Evolutionary conservation across 1,139 yeast genomes (phyloP), one percentile per base, ranked within the genome.

Genomic region (Hansenula sp.): DNA sequence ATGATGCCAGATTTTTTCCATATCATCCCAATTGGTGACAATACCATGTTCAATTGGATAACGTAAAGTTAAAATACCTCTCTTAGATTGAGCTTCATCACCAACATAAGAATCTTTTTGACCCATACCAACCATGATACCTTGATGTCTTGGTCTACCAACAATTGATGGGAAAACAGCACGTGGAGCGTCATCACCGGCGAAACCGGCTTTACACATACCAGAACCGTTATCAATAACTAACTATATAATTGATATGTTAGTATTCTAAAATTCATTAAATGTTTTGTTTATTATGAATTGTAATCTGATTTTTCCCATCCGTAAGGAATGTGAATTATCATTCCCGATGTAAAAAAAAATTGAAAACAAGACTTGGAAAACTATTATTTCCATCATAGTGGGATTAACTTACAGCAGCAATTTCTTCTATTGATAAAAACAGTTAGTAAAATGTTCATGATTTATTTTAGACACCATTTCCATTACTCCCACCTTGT

Each of bases 161-260:
- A 93, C 99, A 69, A 93, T 93, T 55, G 99, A 93, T 67, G 99
- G 99, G 91, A 93, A 93, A 64, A 93, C 99, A 65, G 99, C 99
- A 76, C 97, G 88, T 71, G 99, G 99, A 58, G 99, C 98, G 77
- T 93, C 99, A 71, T 93, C 99, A 79, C 99, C 99, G 82, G 99
- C 99, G 73, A 91, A 93, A 78, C 99, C 99, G 94, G 98, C 98
- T 74, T 93, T 93, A 84, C 98, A 93, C 98, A 93, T 93, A 84
- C 99, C 99, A 70, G 99, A 93, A 80, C 99, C 99, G 78, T 93
- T 93, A 74, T 93, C 99, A 76, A 93, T 93, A 79, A 93, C 99
- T 61, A 68, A 63, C 38, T 38, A 16, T 10, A 9, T 16, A 15
- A 21, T 18, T 12, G 3, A 12, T 30, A 21, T 44, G 51, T 47